Evolutionary conservation across 2,329 filamentous ascomycete species (phyloP), one percentile per base, ranked within the genome.

Genomic region (Fusarium hainanense): DNA sequence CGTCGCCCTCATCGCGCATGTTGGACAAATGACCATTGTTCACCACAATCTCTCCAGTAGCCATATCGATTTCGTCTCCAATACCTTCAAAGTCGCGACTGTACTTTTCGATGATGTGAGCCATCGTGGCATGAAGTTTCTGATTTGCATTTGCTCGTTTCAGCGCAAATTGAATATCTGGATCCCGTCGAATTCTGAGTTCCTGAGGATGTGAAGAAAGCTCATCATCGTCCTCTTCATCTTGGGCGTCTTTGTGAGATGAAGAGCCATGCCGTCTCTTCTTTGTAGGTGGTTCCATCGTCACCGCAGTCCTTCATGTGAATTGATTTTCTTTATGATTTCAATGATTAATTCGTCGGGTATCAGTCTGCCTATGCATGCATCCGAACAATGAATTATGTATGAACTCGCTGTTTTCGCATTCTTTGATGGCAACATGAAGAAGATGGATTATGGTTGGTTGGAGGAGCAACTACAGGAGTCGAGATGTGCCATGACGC

Each of bases 21-120:
- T 77, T 76, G 52, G 87, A 78, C 54, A 98, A 78, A 81, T 98
- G 96, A 0, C 96, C 95, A 83, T 97, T 96, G 79, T 98, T 87
- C 58, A 98, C 90, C n/a, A 97, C 85, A 48, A 98, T 89, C 62
- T 92, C 85, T 56, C 93, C 94, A 0, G 92, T 95, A 51, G 85
- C 84, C 59, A 97, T 84, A 78, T 98, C 93, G 74, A 98, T 94
- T 81, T 97, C 94, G 79, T 98, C 95, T 56, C 91, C 94, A 52
- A 95, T 85, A 7, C 90, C 92, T 3, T 89, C 89, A 75, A 97
- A 97, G 77, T 98, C 92, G 69, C 86, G 90, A 55, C 87, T 90
- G 78, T 97, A 98, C 79, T 97, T 98, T 65, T 91, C 88, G 77
- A 97, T 97, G 58, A 98, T 97, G 58, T 88, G 84, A 76, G 97